Evolutionary conservation across 1,284 basidiomycete species (phyloP).

Genomic region (Tremellales sp.): DNA sequence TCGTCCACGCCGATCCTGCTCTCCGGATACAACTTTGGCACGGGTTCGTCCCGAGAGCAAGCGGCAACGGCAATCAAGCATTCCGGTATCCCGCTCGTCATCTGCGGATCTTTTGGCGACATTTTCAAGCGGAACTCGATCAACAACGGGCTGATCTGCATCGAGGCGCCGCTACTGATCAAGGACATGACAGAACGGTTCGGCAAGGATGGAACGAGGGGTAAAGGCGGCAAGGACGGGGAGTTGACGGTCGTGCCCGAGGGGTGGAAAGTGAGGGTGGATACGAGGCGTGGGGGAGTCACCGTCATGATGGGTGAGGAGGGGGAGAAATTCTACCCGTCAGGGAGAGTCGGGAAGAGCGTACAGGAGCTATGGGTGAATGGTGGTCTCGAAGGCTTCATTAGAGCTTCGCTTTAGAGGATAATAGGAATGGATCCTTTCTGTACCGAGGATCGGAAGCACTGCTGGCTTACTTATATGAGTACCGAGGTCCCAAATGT

Average conservation of each 20-base stretch:
- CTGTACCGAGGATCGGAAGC: no score
- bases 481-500: no score
- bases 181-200: slow-evolving; percentile 73
- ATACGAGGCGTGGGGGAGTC: slow-evolving; percentile 66
- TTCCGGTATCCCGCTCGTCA: slow-evolving; percentile 85
- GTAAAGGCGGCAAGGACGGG: slow-evolving; percentile 69
- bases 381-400: slow-evolving; percentile 54
- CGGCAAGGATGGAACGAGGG: slow-evolving; percentile 67
- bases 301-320: slow-evolving; percentile 53
- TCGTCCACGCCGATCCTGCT: slow-evolving; percentile 70
- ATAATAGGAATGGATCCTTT: no score
- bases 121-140: slow-evolving; percentile 99
- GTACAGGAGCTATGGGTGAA: slow-evolving; percentile 78
- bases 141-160: slow-evolving; percentile 95
- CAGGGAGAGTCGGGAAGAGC: slow-evolving; percentile 76
- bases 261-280: slow-evolving; percentile 62
- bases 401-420: slow-evolving; percentile 52
- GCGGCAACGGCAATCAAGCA: slow-evolving; percentile 96
- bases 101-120: slow-evolving; percentile 96
- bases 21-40: slow-evolving; percentile 97
- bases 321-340: slow-evolving; percentile 59
- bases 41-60: slow-evolving; percentile 97
- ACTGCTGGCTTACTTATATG: no score
- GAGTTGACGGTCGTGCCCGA: slow-evolving; percentile 71
- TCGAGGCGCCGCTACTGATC: slow-evolving; percentile 88